Conservation (phyloP, 1,139 yeast genomes). For the Nakaseomyces uthaithaninus region DNA sequence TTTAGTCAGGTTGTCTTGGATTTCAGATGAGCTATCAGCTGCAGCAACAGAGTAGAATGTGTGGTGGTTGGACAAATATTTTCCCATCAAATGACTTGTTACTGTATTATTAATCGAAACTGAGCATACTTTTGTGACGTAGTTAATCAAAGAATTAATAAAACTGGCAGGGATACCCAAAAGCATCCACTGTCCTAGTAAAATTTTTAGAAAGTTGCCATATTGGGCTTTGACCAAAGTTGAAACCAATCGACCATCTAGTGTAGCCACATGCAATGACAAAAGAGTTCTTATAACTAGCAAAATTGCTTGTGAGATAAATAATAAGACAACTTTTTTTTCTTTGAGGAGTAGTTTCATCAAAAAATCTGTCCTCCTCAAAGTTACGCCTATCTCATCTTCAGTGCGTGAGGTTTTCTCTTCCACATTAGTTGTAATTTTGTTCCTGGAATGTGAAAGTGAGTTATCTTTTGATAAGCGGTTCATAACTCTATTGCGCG, state of each 20-base stretch:
- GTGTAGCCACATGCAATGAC: constrained; percentile 74
- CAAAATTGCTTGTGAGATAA: constrained; percentile 52
- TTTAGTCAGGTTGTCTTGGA: constrained; percentile 28
- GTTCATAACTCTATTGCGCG: background rate
- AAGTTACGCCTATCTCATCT: constrained; percentile 3
- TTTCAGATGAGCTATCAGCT: constrained; percentile 18
- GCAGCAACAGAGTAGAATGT: constrained; percentile 29
- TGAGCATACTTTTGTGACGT: constrained; percentile 63
- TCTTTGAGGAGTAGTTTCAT: constrained; percentile 24
- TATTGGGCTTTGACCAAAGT: constrained; percentile 69
- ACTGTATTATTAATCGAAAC: constrained; percentile 58
- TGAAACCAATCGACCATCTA: constrained; percentile 83
- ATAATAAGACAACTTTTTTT: constrained; percentile 28
- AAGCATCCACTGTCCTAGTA: constrained; percentile 70
- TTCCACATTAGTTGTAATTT: constrained; percentile 5
- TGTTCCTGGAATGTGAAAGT: background rate
- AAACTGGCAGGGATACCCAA: constrained; percentile 83
- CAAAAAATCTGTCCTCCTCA: constrained; percentile 19
- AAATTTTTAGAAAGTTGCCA: constrained; percentile 47
- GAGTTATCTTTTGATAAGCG: background rate
- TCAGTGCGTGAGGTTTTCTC: background rate
- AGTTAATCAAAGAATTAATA: constrained; percentile 65
- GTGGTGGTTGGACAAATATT: constrained; percentile 28
- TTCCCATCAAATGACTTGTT: constrained; percentile 54
- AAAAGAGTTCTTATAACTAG: constrained; percentile 63